Evolutionary conservation across 371 early-diverging fungal genomes (phyloP).

Genomic region (Mucor racemosus): DNA sequence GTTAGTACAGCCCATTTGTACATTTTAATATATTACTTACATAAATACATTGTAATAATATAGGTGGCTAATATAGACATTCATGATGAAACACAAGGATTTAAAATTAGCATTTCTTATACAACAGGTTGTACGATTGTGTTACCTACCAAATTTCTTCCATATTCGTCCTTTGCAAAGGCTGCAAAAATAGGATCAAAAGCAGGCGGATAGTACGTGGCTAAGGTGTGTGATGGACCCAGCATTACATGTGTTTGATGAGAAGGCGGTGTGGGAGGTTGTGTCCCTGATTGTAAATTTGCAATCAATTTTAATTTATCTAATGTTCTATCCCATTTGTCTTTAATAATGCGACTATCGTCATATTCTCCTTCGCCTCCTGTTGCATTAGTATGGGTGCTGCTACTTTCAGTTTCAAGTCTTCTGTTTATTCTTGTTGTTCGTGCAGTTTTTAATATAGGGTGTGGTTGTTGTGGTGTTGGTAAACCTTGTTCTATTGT

Average conservation of each 20-base stretch:
- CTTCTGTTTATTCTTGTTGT: constrained; percentile 7
- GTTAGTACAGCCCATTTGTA: neutral
- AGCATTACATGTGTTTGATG: neutral
- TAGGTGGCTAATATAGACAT: constrained; percentile 39
- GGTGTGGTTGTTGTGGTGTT: neutral
- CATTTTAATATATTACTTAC: constrained; percentile 17
- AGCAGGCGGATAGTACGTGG: constrained; percentile 49
- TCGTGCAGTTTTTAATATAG: neutral
- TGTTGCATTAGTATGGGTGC: neutral
- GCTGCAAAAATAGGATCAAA: constrained; percentile 51
- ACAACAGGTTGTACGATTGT: constrained; percentile 3
- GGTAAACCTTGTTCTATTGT: no score
- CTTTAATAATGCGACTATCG: constrained; percentile 20
- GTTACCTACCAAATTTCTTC: constrained; percentile 40
- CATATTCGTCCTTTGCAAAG: constrained; percentile 49
- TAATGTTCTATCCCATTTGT: constrained; percentile 47
- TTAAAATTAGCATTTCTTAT: neutral
- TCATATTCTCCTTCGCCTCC: constrained; percentile 12
- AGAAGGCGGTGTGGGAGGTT: constrained; percentile 1
- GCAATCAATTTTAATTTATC: constrained; percentile 45
- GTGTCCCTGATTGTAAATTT: constrained; percentile 18
- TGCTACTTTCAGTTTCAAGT: neutral
- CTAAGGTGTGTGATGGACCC: constrained; percentile 36
- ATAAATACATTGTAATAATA: constrained; percentile 43
- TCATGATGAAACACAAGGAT: constrained; percentile 8